These are phyloP conservation scores for Leccinellum luteum DNA, from an alignment of 768 basidiomycete species.

Conservation along the genomic window DNA sequence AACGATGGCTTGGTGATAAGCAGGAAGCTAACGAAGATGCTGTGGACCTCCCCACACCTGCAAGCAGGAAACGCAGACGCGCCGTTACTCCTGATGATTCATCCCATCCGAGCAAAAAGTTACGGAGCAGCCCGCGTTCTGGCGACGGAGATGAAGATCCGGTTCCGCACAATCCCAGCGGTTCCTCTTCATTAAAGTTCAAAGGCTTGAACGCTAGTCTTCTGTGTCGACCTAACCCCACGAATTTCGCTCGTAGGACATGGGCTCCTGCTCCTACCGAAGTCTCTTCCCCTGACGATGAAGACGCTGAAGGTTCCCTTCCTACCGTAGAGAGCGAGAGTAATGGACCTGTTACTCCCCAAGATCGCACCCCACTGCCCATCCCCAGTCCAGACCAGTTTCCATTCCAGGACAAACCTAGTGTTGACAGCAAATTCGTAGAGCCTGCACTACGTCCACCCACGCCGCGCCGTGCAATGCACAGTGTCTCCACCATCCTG, in stretches of 20 bases:
- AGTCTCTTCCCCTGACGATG: slow-evolving; percentile 35
- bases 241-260: slow-evolving; percentile 55
- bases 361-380: slow-evolving; percentile 46
- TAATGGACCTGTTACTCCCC: slow-evolving; percentile 54
- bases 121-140: slow-evolving; percentile 17
- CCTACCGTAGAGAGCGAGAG: slow-evolving; percentile 46
- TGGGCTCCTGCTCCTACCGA: slow-evolving; percentile 46
- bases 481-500: slow-evolving; percentile 39
- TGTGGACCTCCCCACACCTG: slow-evolving; percentile 11
- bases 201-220: slow-evolving; percentile 43
- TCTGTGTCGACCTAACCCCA: slow-evolving; percentile 57
- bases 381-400: slow-evolving; percentile 34
- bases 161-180: slow-evolving; percentile 25
- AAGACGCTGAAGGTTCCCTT: slow-evolving; percentile 31
- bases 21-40: slow-evolving; percentile 14
- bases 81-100: slow-evolving; percentile 22
- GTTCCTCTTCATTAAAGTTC: slow-evolving; percentile 27
- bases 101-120: slow-evolving; percentile 27
- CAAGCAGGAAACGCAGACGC: slow-evolving; percentile 25
- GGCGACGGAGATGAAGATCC: slow-evolving; percentile 28
- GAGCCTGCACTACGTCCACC: slow-evolving; percentile 22
- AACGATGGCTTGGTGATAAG: slow-evolving; percentile 35
- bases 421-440: slow-evolving; percentile 20
- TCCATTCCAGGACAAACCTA: slow-evolving; percentile 19
- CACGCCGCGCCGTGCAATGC: slow-evolving; percentile 20